Evolutionary conservation across 2,329 filamentous ascomycete species (phyloP).

Genomic region (Exophiala mesophila): DNA sequence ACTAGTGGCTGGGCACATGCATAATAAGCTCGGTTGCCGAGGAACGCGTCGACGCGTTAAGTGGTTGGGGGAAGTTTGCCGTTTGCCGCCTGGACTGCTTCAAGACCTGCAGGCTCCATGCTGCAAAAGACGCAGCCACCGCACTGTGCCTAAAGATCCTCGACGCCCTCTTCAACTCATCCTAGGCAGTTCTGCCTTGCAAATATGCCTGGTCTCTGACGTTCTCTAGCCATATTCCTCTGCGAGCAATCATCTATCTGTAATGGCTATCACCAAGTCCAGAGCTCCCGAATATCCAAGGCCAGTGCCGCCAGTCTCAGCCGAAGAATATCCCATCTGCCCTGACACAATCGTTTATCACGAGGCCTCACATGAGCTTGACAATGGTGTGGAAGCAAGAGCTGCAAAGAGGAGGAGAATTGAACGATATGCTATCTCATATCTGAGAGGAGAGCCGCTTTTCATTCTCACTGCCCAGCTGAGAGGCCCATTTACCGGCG

Average conservation of each 20-base stretch:
- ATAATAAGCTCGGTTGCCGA: neutral
- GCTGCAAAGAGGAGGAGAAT: conserved; percentile 39
- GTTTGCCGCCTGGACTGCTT: neutral
- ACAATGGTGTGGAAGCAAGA: conserved; percentile 14
- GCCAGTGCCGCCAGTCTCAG: conserved; percentile 20
- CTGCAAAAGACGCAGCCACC: neutral
- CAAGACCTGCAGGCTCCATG: neutral
- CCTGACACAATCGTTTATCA: conserved; percentile 20
- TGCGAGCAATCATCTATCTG: conserved; percentile 1
- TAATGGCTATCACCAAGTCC: conserved; percentile 9
- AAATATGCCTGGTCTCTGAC: neutral
- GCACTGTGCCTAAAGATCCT: conserved; percentile 2
- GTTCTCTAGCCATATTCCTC: neutral
- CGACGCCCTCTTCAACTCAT: no score
- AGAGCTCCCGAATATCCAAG: conserved; percentile 21
- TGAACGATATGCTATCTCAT: conserved; percentile 37
- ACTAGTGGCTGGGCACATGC: no score
- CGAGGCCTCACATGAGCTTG: conserved; percentile 6
- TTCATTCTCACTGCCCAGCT: conserved; percentile 45
- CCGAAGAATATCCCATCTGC: conserved; percentile 20
- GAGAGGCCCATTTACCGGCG: conserved; percentile 40
- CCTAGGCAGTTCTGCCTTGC: no score
- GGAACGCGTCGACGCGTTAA: conserved; percentile 1
- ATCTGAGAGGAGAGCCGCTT: conserved; percentile 39
- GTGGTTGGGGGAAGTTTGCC: conserved; percentile 1